phyloP scores from a whole-genome alignment of 441 rosid species.

The Aleurites moluccanus region DNA sequence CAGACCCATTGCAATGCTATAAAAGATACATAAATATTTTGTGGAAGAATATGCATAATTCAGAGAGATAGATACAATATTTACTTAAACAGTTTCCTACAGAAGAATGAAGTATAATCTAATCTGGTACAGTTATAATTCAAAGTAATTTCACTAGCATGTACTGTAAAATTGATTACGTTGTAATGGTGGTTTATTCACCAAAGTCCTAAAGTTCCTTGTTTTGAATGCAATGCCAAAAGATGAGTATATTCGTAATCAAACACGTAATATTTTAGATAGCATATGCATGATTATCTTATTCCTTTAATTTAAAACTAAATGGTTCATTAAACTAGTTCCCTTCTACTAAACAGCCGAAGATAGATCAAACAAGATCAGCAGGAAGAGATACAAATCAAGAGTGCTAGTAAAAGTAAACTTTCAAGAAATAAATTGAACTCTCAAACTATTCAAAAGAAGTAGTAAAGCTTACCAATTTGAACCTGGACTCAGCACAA shows the following conservation, averaged over 20 bases:
- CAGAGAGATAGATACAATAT: not conserved
- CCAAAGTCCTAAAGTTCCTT: not conserved
- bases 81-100: not conserved
- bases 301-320: not conserved
- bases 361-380: not conserved
- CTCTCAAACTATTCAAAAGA: not conserved
- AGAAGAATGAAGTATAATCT: not conserved
- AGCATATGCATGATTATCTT: not conserved
- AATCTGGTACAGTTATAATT: not conserved
- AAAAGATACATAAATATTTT: not conserved
- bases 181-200: not conserved
- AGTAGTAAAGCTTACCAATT: constrained; percentile 41
- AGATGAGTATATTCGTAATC: not conserved
- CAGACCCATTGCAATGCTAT: not conserved
- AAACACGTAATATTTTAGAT: not conserved
- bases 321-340: not conserved
- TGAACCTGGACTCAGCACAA: constrained; percentile 70
- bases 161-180: not conserved
- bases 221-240: not conserved
- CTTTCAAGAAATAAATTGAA: not conserved
- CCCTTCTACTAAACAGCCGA: not conserved
- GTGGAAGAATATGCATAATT: not conserved
- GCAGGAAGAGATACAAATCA: not conserved
- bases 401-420: not conserved
- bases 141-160: not conserved